Conservation (phyloP, 1,284 basidiomycete genomes). For the Cronartium quercuum region DNA sequence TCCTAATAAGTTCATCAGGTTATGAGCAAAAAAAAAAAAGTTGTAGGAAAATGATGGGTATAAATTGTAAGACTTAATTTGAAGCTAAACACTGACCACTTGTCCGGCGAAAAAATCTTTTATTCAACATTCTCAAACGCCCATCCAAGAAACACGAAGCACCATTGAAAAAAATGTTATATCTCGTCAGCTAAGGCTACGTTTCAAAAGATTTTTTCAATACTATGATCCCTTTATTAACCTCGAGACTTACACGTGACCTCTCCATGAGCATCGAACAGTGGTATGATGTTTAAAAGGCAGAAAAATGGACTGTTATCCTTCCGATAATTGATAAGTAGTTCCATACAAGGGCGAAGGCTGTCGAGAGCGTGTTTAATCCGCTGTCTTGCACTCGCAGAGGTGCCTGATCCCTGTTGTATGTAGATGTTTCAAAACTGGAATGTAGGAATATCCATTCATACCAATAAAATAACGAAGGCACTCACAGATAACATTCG, state of each 20-base stretch:
- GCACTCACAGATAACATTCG: background rate
- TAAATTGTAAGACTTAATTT: background rate
- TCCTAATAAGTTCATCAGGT: background rate
- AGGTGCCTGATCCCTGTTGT: background rate
- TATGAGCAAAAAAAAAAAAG: no score
- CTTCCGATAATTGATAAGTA: constrained; percentile 44
- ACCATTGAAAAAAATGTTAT: no score
- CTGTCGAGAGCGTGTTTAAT: background rate
- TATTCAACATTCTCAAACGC: no score
- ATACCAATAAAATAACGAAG: no score
- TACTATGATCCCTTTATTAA: background rate
- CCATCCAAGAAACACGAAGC: no score
- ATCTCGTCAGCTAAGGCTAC: no score
- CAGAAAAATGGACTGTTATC: constrained; percentile 43
- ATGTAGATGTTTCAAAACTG: no score
- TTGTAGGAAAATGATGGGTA: no score
- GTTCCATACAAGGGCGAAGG: constrained; percentile 15
- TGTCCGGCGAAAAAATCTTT: background rate
- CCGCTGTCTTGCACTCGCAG: background rate
- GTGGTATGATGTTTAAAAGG: constrained; percentile 44
- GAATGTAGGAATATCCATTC: no score
- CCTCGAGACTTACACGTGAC: constrained; percentile 43
- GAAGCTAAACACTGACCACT: background rate
- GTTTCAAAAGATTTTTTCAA: no score
- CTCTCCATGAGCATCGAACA: constrained; percentile 41